phyloP scores from a whole-genome alignment of 495 filamentous ascomycete genomes.

The Lichina pygmaea region DNA sequence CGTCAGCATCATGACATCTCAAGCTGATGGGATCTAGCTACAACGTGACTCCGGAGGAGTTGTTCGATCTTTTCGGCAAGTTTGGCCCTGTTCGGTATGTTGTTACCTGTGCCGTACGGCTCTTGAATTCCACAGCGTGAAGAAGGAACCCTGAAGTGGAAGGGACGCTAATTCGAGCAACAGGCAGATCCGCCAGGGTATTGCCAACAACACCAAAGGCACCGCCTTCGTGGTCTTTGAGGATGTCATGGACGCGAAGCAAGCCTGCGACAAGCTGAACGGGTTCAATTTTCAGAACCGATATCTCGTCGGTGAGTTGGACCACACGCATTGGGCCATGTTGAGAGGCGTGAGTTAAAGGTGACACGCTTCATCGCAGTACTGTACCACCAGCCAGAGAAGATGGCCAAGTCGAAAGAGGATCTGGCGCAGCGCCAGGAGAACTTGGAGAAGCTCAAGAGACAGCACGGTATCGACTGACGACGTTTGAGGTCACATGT shows the following conservation, averaged over 20 bases:
- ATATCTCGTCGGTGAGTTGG: slow-evolving; percentile 78
- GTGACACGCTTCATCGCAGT: slow-evolving; percentile 22
- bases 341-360: background rate
- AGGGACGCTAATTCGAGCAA: slow-evolving; percentile 1
- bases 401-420: slow-evolving; percentile 80
- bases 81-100: slow-evolving; percentile 80
- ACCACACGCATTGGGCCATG: background rate
- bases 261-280: slow-evolving; percentile 96
- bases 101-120: background rate
- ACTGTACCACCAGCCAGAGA: slow-evolving; percentile 94
- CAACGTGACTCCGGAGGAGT: slow-evolving; percentile 80
- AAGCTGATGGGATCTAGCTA: slow-evolving; percentile 26
- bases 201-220: slow-evolving; percentile 89
- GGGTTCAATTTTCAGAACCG: slow-evolving; percentile 99
- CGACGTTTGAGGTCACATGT: slow-evolving; percentile 2
- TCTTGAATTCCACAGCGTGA: background rate
- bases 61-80: slow-evolving; percentile 87
- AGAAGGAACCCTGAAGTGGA: background rate
- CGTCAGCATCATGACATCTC: background rate
- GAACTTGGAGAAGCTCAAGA: slow-evolving; percentile 92
- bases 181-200: slow-evolving; percentile 96
- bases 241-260: slow-evolving; percentile 96
- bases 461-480: slow-evolving; percentile 97
- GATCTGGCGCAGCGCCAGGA: slow-evolving; percentile 84
- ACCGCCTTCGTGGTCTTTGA: slow-evolving; percentile 98